Base-by-base conservation (phyloP, 108 stramenopile genomes). In the Pseudonitzschia delicatissima region DNA sequence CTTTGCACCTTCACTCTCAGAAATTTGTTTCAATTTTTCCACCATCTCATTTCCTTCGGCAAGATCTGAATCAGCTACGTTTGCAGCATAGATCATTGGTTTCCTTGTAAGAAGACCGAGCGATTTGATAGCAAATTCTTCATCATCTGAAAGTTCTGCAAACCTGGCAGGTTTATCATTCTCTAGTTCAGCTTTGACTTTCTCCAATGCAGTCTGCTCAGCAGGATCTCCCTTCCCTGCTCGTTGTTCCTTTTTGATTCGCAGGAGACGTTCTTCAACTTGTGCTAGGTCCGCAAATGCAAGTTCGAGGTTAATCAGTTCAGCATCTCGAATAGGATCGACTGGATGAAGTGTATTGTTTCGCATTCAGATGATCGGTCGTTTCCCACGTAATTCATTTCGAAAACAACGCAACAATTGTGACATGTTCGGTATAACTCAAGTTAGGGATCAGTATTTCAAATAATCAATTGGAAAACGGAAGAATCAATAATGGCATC, bases 21-120 rank as follows among this genome's bases (percentile, higher is more conserved):
- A 96, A n/a, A 84, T 52, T 52, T 79, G 85, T 33, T 71, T 57
- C 12, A 99, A 76, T 51, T 58, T 74, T 6, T 90, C 72, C 7
- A 94, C 94, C 76, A 96, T 80, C 31, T 82, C 96, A 68, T 98
- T 98, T 25, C 97, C 96, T 4, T 45, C 67, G 3, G 96, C 96
- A 34, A 98, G 79, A 69, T 97, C 97, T n/a, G 66, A 57, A 73
- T 99, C 99, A 25, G 96, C 97, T 27, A 99, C 98, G 78, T 98
- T 99, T 25, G 95, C 94, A 9, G 98, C 96, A 73, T 97, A 98
- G 50, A 99, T 98, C 80, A 95, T 95, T 50, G 83, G 88, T 80
- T 97, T 99, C 15, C 77, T 45, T 2, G 97, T 94, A 40, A 99
- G 72, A 59, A 99, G 81, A 18, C 94, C 93, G 9, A 97, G 66